A percentile compares a stretch with the other conserved stretches of the same genome.
These are phyloP conservation scores for Nicotiana obtusifolia DNA, from an alignment of 257 asterid species.

Conservation along the genomic window DNA sequence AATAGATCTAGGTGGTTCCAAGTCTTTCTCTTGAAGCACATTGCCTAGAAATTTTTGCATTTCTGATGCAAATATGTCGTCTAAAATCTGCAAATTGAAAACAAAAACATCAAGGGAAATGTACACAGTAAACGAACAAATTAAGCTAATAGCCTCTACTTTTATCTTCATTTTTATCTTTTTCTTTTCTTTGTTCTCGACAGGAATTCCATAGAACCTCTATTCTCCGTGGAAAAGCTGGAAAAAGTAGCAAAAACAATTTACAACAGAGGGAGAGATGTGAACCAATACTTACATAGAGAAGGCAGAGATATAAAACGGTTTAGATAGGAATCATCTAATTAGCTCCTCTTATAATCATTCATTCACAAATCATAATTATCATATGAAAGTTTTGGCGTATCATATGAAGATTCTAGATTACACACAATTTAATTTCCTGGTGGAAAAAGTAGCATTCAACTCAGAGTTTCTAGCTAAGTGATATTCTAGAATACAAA, in stretches of 20 bases:
- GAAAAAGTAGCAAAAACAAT: neutral
- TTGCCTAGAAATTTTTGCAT: conserved; percentile 83
- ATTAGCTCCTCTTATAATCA: neutral
- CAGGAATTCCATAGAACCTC: neutral
- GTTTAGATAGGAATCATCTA: neutral
- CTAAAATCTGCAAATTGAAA: conserved; percentile 46
- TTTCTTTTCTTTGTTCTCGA: no score
- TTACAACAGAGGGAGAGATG: neutral
- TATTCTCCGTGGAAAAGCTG: neutral
- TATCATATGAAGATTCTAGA: neutral
- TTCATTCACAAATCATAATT: neutral
- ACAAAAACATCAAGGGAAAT: neutral
- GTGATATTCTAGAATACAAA: neutral
- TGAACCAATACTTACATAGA: neutral
- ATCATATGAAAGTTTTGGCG: neutral
- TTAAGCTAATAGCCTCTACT: neutral
- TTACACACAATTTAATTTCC: neutral
- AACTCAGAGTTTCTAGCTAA: neutral
- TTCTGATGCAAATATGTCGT: conserved; percentile 77
- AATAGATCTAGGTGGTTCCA: conserved; percentile 71
- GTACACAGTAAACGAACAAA: neutral
- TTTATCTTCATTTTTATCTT: no score
- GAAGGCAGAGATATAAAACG: no score
- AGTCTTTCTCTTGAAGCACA: conserved; percentile 63
- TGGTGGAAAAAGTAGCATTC: neutral